Evolutionary conservation across 1,284 basidiomycete genomes (phyloP), one percentile per base, ranked within the genome.

Genomic region (Ganoderma meredithae): DNA sequence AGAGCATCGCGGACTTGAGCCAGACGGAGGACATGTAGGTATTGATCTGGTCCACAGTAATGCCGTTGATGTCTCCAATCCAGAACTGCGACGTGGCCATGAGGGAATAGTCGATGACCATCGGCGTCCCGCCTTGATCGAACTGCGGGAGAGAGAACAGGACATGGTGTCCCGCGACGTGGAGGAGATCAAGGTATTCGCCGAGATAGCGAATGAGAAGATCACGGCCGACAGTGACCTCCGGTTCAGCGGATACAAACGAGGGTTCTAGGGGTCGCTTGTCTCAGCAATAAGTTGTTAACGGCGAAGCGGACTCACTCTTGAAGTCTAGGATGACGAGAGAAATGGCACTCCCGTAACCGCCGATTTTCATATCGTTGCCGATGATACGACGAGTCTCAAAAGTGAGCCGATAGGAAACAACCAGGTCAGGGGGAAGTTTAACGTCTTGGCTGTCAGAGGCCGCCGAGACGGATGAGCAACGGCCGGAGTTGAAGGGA

Each of bases 131-230:
- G 59, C 73, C 72, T 52, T 77, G 75, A 66, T 76, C 75, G 66
- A 78, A 80, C 49, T 78, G 75, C 25, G 78, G 78, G 12, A 79
- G 74, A 8, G 76, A 77, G 69, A 76, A 78, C 12, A 79, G 70
- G 58, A 78, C 75, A 63, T 79, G 76, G 66, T 77, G 70, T 4
- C 79, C 78, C 3, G 79, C 76, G 44, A 69, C 60, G 56, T 72
- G 68, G n/a, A 80, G 73, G 60, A 77, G 67, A 19, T 71, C 64
- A 44, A 79, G 68, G 55, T 77, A 77, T 33, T 75, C 71, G 3
- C 31, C 27, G 15, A 77, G 52, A 62, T 77, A 76, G 39, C 69
- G 65, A 10, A 63, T 27, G 44, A 76, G 68, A 1, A 71, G 47
- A 22, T 75, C 71, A 25, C 65, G 69, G 7, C 64, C 74, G 33